These are phyloP conservation scores for Sporodiniella umbellata DNA, from an alignment of 371 early-diverging fungal species.

Conservation along the genomic window DNA sequence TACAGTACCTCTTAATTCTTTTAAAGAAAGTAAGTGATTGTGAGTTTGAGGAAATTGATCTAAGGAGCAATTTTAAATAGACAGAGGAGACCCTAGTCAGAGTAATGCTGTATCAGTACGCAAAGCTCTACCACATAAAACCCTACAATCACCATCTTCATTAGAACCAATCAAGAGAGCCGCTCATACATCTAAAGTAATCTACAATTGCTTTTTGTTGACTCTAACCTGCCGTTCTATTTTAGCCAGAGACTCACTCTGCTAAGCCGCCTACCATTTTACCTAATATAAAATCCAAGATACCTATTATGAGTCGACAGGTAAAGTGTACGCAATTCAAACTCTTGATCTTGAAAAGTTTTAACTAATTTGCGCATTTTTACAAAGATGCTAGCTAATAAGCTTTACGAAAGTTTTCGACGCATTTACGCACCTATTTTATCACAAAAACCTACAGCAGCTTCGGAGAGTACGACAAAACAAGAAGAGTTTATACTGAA, in stretches of 20 bases:
- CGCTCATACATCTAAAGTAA: conserved; percentile 12
- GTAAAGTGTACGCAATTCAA: conserved; percentile 4
- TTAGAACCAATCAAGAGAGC: conserved; percentile 3
- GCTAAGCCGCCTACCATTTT: conserved; percentile 33
- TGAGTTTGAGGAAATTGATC: too few relatives aligned
- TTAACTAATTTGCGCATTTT: background rate
- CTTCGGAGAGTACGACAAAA: conserved; percentile 25
- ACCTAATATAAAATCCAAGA: conserved; percentile 25
- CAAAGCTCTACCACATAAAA: too few relatives aligned
- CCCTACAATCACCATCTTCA: too few relatives aligned
- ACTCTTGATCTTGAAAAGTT: background rate
- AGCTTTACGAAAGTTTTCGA: conserved; percentile 33
- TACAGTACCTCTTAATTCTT: too few relatives aligned
- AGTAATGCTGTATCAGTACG: background rate
- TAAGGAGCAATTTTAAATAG: too few relatives aligned
- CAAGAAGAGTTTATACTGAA: conserved; percentile 32
- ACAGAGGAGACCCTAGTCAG: too few relatives aligned
- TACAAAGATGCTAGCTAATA: conserved; percentile 32
- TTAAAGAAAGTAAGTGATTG: too few relatives aligned
- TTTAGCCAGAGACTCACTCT: background rate
- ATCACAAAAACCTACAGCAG: conserved; percentile 9
- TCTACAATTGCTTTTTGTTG: background rate
- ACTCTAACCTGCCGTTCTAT: background rate
- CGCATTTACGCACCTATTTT: conserved; percentile 32
- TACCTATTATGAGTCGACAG: conserved; percentile 38